Base-by-base conservation (phyloP, 768 basidiomycete species). In the Mycena haematopus region DNA sequence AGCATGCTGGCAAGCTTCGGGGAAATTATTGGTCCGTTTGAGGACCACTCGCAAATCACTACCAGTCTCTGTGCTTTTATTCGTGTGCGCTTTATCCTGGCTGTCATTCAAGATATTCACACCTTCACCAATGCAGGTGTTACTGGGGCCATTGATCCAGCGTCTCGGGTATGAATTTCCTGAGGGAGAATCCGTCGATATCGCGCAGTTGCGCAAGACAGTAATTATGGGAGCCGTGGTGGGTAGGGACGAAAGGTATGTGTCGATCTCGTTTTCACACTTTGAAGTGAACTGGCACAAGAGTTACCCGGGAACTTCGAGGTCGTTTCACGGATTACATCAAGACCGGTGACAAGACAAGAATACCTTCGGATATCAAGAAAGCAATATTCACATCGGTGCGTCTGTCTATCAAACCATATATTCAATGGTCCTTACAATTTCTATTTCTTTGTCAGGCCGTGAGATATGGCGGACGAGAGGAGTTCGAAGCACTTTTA, bases 111-210 rank as follows among this genome's bases (percentile, higher is more conserved):
- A 8, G 33, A n/a, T 21, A n/a, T 44, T 24, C 11, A n/a, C 44
- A 22, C 14, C 19, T 31, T 38, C 24, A 15, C 22, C 2, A 15
- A 40, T 17, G 15, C 58, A 91, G 91, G 68, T 71, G 15, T 78
- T 91, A n/a, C 90, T 92, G 74, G 79, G 77, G 52, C 96, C 96
- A 2, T 72, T 97, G 51, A 89, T 93, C 29, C 77, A 91, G 36
- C 83, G 80, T 63, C 81, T 97, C 35, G 95, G 95, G 3, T 96
- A 86, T 69, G 90, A 92, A 31, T 91, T 89, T 71, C 73, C 78
- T 6, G 78, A 80, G 8, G 76, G 76, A 8, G 96, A 99, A 52
- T 77, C 85, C 11, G 77, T 85, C 11, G 93, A 91, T 63, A 82
- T 78, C 14, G 80, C 86, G 13, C 85, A 90, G 67, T 78, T 98